These are phyloP conservation scores for Mucor piriformis DNA, from an alignment of 371 early-diverging fungal genomes.

Conservation along the genomic window DNA sequence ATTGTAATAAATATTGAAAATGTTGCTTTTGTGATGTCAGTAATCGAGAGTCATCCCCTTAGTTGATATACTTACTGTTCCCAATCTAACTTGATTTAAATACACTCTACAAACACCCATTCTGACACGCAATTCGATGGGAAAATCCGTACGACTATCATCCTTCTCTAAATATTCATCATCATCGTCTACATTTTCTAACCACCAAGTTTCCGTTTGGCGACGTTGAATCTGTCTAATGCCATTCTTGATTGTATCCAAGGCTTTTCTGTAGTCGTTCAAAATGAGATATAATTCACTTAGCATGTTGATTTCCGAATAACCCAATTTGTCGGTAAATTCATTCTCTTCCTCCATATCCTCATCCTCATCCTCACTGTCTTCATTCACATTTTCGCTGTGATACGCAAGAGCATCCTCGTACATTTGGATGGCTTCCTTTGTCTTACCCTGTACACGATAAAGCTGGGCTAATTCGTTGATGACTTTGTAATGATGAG, in stretches of 20 bases:
- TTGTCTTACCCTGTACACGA: constrained; percentile 47
- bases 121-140: constrained; percentile 83
- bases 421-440: constrained; percentile 59
- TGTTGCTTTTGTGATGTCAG: constrained; percentile 53
- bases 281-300: constrained; percentile 81
- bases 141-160: constrained; percentile 54
- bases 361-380: constrained; percentile 28
- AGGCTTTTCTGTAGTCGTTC: constrained; percentile 72
- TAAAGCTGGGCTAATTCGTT: constrained; percentile 58
- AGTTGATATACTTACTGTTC: constrained; percentile 61
- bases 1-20: constrained; percentile 63
- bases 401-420: constrained; percentile 51
- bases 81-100: constrained; percentile 69
- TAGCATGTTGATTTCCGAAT: constrained; percentile 82
- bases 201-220: constrained; percentile 67
- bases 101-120: constrained; percentile 82
- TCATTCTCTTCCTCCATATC: constrained; percentile 40
- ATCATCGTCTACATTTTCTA: constrained; percentile 49
- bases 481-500: constrained; percentile 61
- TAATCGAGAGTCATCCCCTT: too few relatives aligned
- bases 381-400: constrained; percentile 29
- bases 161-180: constrained; percentile 56
- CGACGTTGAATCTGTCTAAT: constrained; percentile 71
- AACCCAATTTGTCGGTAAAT: constrained; percentile 58
- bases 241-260: constrained; percentile 73